Evolutionary conservation across 371 early-diverging fungal species (phyloP), one percentile per base, ranked within the genome.

Genomic region (Nematocida ausubeli): DNA sequence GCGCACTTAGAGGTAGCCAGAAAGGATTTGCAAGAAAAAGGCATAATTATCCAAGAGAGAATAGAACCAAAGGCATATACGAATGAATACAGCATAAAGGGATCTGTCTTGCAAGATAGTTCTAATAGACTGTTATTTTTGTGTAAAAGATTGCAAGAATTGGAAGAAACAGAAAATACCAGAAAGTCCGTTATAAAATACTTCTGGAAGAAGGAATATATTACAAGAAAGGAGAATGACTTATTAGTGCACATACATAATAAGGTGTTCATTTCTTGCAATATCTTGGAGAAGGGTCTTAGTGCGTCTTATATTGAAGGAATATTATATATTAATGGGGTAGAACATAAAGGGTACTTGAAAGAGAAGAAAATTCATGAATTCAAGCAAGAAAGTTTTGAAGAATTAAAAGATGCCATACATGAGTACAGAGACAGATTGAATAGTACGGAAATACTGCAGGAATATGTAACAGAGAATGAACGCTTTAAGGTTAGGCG

Each of bases 1-100:
- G 71, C 65, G 26, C 82, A 84, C 49, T 62, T 79, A n/a, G 66
- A 52, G 14, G 50, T 62, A 28, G 22, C 67, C 3, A 47, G 72
- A 49, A 54, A 80, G 32, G 68, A 81, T 42, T 63, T 81, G 34
- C 39, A 56, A 37, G 42, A 51, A 22, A 55, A 40, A 35, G 37
- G 80, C 16, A 66, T 81, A 3, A 57, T 64, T 5, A 70, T 79
- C 39, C 28, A 80, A n/a, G 69, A 75, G 35, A 50, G 63, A 34
- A 71, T 81, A 55, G 66, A 72, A 28, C 58, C 49, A 42, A 80
- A 70, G 42, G 9, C 49, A 14, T 69, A 80, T 26, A 32, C 37
- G n/a, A 35, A 9, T 6, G 32, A 26, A 24, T 42, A 42, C 3
- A 83, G 55, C 47, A 32, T 68, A 16, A 70, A 79, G 44, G 70